phyloP scores from a whole-genome alignment of 805 yeast genomes.

The Sugiyamaella americana region DNA sequence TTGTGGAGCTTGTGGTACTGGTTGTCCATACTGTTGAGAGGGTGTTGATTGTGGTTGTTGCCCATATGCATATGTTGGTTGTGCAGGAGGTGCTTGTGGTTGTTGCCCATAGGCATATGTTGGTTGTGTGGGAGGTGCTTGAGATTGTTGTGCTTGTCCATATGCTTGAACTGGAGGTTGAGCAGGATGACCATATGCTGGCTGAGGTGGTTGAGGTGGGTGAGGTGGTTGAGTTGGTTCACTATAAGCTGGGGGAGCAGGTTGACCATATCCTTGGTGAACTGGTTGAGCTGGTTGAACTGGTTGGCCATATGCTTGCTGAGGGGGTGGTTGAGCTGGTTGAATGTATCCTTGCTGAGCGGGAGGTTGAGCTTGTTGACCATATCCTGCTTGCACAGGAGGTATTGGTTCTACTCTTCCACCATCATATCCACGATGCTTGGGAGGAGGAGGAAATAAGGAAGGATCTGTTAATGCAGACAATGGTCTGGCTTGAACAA shows the following conservation, averaged over 20 bases:
- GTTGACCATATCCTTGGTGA: neutral
- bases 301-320: neutral
- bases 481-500: slow-evolving; percentile 25
- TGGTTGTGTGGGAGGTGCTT: slow-evolving; percentile 11
- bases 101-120: slow-evolving; percentile 3
- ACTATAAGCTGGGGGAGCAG: neutral
- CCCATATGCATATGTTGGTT: slow-evolving; percentile 7
- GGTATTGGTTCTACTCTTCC: slow-evolving; percentile 18
- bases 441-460: slow-evolving; percentile 44
- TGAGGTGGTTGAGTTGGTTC: neutral
- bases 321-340: neutral
- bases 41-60: slow-evolving; percentile 5
- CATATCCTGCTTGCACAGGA: slow-evolving; percentile 4
- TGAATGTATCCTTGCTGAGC: slow-evolving; percentile 5
- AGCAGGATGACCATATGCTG: slow-evolving; percentile 11
- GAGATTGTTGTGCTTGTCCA: slow-evolving; percentile 7
- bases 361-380: neutral
- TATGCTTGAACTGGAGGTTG: slow-evolving; percentile 13
- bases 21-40: slow-evolving; percentile 13
- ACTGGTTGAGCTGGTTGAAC: neutral
- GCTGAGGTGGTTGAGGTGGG: slow-evolving; percentile 1
- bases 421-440: slow-evolving; percentile 33
- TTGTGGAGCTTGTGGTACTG: neutral
- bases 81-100: too few relatives aligned
- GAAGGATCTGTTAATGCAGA: slow-evolving; percentile 31